phyloP scores from a whole-genome alignment of 2,329 filamentous ascomycete genomes.

The Ophiostoma perfectum region DNA sequence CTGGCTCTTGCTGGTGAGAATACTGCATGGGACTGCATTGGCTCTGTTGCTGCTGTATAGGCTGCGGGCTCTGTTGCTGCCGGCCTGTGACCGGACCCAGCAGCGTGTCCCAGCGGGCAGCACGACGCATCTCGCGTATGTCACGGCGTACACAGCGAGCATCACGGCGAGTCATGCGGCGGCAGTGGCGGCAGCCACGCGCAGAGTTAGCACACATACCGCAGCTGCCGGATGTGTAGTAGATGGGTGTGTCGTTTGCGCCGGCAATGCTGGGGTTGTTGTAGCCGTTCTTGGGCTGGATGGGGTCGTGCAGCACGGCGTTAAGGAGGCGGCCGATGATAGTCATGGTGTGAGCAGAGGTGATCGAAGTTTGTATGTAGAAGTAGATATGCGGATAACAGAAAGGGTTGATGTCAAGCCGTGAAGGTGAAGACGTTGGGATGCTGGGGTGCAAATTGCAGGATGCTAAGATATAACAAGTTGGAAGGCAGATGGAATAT shows the following conservation, averaged over 20 bases:
- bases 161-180: constrained; percentile 1
- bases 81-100: neutral
- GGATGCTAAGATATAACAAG: too few species aligned
- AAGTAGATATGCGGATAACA: too few species aligned
- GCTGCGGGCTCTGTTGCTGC: neutral
- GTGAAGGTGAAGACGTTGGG: too few species aligned
- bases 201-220: neutral
- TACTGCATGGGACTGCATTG: neutral
- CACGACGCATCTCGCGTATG: constrained; percentile 14
- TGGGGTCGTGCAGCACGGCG: constrained; percentile 3
- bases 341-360: neutral
- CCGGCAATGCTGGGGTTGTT: neutral
- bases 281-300: neutral
- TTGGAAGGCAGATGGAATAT: too few species aligned
- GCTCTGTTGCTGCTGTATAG: neutral
- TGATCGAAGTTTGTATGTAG: neutral
- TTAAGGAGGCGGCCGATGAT: neutral
- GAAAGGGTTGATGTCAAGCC: neutral
- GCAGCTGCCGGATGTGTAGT: constrained; percentile 1
- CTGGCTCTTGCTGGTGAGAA: neutral
- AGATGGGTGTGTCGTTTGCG: neutral
- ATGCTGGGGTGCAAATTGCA: too few species aligned
- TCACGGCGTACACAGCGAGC: constrained; percentile 6
- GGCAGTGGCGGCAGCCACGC: neutral
- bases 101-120: neutral